phyloP scores from a whole-genome alignment of 257 asterid genomes.

The Scutellaria barbata region DNA sequence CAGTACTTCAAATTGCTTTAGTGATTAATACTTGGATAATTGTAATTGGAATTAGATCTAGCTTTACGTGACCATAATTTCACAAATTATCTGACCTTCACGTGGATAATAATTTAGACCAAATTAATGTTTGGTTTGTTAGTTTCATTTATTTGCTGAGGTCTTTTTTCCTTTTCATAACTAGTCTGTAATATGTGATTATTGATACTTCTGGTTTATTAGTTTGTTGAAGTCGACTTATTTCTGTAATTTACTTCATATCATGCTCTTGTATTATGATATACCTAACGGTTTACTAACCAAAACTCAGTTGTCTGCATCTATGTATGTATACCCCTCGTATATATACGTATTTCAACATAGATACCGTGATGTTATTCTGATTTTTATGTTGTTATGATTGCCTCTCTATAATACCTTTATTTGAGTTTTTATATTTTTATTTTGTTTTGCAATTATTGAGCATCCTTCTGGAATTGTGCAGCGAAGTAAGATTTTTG shows the following conservation, averaged over 20 bases:
- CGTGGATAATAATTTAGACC: background rate
- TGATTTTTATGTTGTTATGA: conserved; percentile 30
- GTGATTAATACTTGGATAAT: background rate
- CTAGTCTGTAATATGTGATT: background rate
- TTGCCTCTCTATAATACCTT: conserved; percentile 4
- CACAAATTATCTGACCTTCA: background rate
- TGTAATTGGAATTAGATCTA: conserved; percentile 14
- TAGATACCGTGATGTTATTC: conserved; percentile 30
- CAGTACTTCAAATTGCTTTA: background rate
- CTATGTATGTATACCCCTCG: background rate
- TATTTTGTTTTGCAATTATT: conserved; percentile 15
- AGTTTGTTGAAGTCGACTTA: background rate
- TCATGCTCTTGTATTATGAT: background rate
- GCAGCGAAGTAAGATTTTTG: conserved; percentile 33
- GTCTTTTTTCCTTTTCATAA: background rate
- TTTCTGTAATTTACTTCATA: conserved; percentile 5
- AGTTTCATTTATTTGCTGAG: background rate
- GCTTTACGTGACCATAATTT: background rate
- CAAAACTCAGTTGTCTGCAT: conserved; percentile 27
- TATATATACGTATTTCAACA: background rate
- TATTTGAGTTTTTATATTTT: background rate
- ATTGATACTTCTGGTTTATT: background rate
- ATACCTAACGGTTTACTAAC: background rate
- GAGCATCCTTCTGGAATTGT: conserved; percentile 30
- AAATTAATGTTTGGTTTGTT: conserved; percentile 1